Base-by-base conservation (phyloP, 2,329 filamentous ascomycete species). In the Colletotrichum sp. region DNA sequence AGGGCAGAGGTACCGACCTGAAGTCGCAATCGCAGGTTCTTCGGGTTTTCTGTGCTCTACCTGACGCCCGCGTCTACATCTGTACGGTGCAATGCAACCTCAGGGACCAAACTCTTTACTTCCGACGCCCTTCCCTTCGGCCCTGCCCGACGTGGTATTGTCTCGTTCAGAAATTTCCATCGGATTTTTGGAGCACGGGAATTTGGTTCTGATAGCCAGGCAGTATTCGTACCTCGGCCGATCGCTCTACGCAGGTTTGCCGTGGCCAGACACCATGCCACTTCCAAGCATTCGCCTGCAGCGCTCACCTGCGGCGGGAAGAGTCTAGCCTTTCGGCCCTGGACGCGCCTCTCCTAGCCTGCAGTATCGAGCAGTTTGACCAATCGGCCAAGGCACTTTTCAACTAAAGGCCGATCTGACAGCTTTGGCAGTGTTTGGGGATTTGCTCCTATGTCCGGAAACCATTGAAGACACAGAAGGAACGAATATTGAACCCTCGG, bases 221-320 rank as follows among this genome's bases (percentile, higher is more conserved):
- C 16, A 44, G 39, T 9, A 49, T 49, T 49, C 39, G 18, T 49
- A 49, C 55, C 57, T 70, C n/a, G 68, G 30, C 36, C 28, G 34
- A 59, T 24, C 69, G 21, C 21, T 62, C 24, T 10, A 26, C 24
- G 55, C 12, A 57, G 65, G 21, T 55, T 26, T 39, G 34, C 10
- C 21, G 21, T 72, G 63, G 63, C 68, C 57, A 72, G 69, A 68
- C 44, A 59, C 63, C 69, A 68, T 72, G 57, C 63, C 72, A 75
- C 62, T 71, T 63, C 32, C 60, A 67, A 67, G 68, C 62, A 39
- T 52, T 59, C 21, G 62, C 39, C 65, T 66, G 39, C 63, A 68
- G 21, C 57, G 28, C 69, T 72, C 68, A 55, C 30, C 34, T 63
- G 68, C 62, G 39, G 32, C 36, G 62, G 36, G 62, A 28, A 63